Percentiles rank a stretch among this genome's conserved stretches.
phyloP scores from a whole-genome alignment of 352 stramenopile species.

The Aphanomyces stellatus region DNA sequence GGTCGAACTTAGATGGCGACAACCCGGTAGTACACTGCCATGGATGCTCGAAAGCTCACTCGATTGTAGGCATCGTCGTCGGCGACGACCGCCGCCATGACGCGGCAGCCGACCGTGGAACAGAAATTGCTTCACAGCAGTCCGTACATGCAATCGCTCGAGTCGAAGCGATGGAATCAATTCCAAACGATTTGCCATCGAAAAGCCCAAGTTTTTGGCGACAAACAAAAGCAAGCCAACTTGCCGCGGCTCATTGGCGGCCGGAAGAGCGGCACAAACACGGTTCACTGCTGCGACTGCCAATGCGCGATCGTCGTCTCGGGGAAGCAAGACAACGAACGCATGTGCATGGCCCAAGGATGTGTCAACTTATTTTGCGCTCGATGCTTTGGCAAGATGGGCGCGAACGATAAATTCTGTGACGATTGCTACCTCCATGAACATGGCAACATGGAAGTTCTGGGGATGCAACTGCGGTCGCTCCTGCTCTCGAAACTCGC shows the following conservation, averaged over 20 bases:
- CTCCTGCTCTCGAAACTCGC: slow-evolving; percentile 40
- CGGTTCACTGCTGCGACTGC: slow-evolving; percentile 54
- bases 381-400: slow-evolving; percentile 38
- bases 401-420: slow-evolving; percentile 43
- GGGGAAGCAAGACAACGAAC: slow-evolving; percentile 23
- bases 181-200: slow-evolving; percentile 36
- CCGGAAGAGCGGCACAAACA: slow-evolving; percentile 47
- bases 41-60: no score
- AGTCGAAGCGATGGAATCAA: slow-evolving; percentile 43
- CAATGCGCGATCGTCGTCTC: slow-evolving; percentile 27
- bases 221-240: slow-evolving; percentile 37
- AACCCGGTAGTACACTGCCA: not conserved
- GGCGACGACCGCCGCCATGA: no score
- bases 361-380: slow-evolving; percentile 58
- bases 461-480: slow-evolving; percentile 51
- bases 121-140: slow-evolving; percentile 34
- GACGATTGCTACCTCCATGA: slow-evolving; percentile 74
- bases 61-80: no score
- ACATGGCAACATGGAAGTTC: slow-evolving; percentile 29
- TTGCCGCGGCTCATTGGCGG: slow-evolving; percentile 69
- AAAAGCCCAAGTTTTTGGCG: slow-evolving; percentile 51
- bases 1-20: not conserved
- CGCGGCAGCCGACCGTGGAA: not conserved
- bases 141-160: slow-evolving; percentile 44
- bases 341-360: slow-evolving; percentile 39